phyloP scores from a whole-genome alignment of 2,329 filamentous ascomycete species.

The Colletotrichum tanaceti region DNA sequence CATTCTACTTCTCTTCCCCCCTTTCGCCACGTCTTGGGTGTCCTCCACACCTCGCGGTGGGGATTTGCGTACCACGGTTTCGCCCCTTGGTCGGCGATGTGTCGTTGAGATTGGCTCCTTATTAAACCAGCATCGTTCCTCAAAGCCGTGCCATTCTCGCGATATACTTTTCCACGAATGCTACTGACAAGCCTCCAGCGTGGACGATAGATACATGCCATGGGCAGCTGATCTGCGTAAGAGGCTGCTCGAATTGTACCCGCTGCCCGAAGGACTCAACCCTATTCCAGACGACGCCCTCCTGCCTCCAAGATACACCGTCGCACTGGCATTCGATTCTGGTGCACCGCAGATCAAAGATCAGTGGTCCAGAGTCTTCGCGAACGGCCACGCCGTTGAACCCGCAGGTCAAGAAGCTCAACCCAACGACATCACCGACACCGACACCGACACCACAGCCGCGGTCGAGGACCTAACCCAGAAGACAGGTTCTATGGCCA shows the following conservation, averaged over 20 bases:
- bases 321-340: constrained; percentile 53
- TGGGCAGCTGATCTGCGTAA: constrained; percentile 79
- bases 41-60: neutral
- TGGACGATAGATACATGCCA: constrained; percentile 83
- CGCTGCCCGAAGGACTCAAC: constrained; percentile 72
- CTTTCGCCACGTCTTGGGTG: no score
- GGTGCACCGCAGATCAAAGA: constrained; percentile 41
- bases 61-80: neutral
- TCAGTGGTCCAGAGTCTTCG: neutral
- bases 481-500: constrained; percentile 14
- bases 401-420: neutral
- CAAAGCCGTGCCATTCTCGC: neutral
- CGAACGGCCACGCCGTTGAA: neutral
- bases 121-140: neutral
- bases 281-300: constrained; percentile 81
- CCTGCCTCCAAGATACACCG: constrained; percentile 79
- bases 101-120: neutral
- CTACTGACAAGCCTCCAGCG: constrained; percentile 58
- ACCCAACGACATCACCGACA: neutral
- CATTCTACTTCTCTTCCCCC: neutral
- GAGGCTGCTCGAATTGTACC: constrained; percentile 73
- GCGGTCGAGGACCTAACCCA: constrained; percentile 8
- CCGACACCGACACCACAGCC: neutral
- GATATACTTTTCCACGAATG: neutral
- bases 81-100: neutral